These are phyloP conservation scores for Dactylellina parvicollis DNA, from an alignment of 2,329 filamentous ascomycete species.

Conservation along the genomic window DNA sequence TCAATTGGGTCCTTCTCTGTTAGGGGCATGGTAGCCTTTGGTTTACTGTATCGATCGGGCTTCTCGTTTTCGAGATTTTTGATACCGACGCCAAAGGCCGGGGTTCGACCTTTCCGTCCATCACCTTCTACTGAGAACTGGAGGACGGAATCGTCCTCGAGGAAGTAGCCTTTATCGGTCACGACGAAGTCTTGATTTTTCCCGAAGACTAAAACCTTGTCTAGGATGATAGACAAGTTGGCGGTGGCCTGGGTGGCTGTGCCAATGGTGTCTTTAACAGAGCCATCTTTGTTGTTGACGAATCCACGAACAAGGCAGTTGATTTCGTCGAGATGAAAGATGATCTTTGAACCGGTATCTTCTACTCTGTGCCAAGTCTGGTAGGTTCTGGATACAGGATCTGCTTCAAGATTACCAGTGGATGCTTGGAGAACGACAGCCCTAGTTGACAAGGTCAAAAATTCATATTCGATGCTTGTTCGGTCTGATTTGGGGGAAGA, in stretches of 20 bases:
- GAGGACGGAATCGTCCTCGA: constrained; percentile 22
- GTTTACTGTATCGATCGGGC: background rate
- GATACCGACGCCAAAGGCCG: constrained; percentile 12
- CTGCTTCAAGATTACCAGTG: constrained; percentile 4
- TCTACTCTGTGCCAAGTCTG: constrained; percentile 28
- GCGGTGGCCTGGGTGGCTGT: constrained; percentile 9
- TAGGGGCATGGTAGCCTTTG: background rate
- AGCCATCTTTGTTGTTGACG: constrained; percentile 23
- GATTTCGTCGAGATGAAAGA: constrained; percentile 34
- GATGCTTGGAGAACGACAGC: constrained; percentile 13
- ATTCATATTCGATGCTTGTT: background rate
- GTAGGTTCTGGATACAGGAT: constrained; percentile 19
- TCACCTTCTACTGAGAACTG: constrained; percentile 17
- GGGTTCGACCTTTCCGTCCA: constrained; percentile 2
- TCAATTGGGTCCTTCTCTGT: background rate
- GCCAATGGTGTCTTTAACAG: background rate
- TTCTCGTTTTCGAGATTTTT: background rate
- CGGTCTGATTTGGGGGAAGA: no score
- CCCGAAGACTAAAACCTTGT: constrained; percentile 29
- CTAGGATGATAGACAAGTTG: constrained; percentile 26
- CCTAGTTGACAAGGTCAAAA: background rate
- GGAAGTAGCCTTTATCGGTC: constrained; percentile 18
- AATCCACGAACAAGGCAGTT: constrained; percentile 27
- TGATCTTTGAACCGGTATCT: constrained; percentile 34
- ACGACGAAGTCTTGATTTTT: constrained; percentile 12